Conservation (phyloP, 768 basidiomycete species). For the Fomitopsis pulvina region DNA sequence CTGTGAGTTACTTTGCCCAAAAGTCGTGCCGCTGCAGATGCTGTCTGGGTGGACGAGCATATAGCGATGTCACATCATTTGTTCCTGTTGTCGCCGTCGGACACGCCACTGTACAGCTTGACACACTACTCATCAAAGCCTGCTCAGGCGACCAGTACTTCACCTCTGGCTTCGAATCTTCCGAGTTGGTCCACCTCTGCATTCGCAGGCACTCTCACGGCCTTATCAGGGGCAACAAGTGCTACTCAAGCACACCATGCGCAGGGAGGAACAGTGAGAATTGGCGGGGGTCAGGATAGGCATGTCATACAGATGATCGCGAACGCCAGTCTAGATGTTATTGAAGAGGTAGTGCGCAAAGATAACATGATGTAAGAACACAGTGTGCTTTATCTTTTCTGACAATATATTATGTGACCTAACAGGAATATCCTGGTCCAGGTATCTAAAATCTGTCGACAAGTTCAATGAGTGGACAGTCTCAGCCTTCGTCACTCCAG, state of each 20-base stretch:
- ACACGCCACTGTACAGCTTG: conserved; percentile 79
- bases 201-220: conserved; percentile 84
- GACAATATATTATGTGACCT: background rate
- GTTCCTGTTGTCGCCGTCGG: conserved; percentile 79
- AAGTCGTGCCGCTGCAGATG: too few species aligned
- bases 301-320: conserved; percentile 99
- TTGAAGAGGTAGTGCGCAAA: conserved; percentile 88
- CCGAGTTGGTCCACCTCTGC: conserved; percentile 90
- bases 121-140: conserved; percentile 81
- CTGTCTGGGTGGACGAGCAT: background rate
- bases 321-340: conserved; percentile 89
- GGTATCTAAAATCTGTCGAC: conserved; percentile 94
- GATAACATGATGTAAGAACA: conserved; percentile 70
- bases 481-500: conserved; percentile 92
- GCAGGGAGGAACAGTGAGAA: conserved; percentile 54
- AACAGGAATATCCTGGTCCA: conserved; percentile 25
- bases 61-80: conserved; percentile 76
- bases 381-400: background rate
- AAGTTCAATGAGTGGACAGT: conserved; percentile 99
- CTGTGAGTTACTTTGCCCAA: too few species aligned
- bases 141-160: conserved; percentile 41
- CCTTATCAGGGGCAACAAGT: conserved; percentile 78
- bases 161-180: conserved; percentile 74
- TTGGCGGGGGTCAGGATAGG: conserved; percentile 79
- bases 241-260: conserved; percentile 56